Conservation (phyloP, 169 alveolate genomes). For the Cytauxzoon felis region DNA sequence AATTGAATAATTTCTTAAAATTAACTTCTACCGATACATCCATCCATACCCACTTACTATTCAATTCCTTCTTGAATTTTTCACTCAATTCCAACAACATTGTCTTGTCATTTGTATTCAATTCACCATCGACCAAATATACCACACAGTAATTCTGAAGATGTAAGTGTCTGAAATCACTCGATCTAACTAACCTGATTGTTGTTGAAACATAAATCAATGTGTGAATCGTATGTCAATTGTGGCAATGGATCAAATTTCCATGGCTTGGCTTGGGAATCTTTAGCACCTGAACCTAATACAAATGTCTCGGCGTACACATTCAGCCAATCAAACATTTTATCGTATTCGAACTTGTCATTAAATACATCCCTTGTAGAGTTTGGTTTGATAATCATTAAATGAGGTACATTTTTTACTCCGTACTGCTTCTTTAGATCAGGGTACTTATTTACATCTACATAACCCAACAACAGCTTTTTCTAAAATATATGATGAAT, state of each 20-base stretch:
- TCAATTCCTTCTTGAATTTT: conserved; percentile 75
- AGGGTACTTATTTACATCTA: conserved; percentile 66
- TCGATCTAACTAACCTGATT: conserved; percentile 28
- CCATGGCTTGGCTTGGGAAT: conserved; percentile 84
- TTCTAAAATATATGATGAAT: conserved; percentile 16
- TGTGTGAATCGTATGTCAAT: conserved; percentile 76
- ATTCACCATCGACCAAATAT: conserved; percentile 71
- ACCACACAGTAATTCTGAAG: conserved; percentile 76
- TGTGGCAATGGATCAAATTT: conserved; percentile 77
- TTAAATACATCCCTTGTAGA: conserved; percentile 79
- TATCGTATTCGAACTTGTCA: conserved; percentile 84
- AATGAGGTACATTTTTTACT: conserved; percentile 80
- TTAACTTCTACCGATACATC: conserved; percentile 72
- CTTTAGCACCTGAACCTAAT: conserved; percentile 88
- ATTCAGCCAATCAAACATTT: conserved; percentile 91
- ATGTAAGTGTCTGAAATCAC: background rate
- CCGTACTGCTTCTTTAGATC: conserved; percentile 81
- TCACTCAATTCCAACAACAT: conserved; percentile 78
- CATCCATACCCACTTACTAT: conserved; percentile 85
- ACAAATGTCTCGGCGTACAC: conserved; percentile 93
- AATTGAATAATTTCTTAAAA: conserved; percentile 68
- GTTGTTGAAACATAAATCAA: conserved; percentile 82
- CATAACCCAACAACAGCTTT: conserved; percentile 63
- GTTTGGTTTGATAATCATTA: conserved; percentile 78
- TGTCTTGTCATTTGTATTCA: conserved; percentile 68